Evolutionary conservation across 192 early-diverging fungal genomes (phyloP).

Genomic region (Umbelopsis ramanniana): DNA sequence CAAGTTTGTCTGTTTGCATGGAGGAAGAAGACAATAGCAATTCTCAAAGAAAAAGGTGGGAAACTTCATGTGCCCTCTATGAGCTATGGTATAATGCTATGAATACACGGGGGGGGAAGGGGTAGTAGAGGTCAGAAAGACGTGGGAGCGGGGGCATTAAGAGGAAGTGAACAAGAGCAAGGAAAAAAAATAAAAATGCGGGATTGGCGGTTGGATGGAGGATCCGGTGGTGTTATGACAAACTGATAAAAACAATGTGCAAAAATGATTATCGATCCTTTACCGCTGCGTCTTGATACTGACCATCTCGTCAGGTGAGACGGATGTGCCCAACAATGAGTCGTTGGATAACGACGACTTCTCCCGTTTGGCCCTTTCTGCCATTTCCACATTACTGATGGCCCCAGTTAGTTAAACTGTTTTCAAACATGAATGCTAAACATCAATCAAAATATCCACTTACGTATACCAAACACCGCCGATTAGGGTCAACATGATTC

Average conservation of each 20-base stretch:
- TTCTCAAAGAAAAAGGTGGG: slow-evolving; percentile 18
- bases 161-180: slow-evolving; percentile 12
- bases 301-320: slow-evolving; percentile 19
- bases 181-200: not conserved
- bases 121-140: not conserved
- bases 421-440: not conserved
- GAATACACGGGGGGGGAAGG: slow-evolving; percentile 8
- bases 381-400: slow-evolving; percentile 38
- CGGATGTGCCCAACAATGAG: slow-evolving; percentile 14
- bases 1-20: not conserved
- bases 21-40: not conserved
- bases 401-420: not conserved
- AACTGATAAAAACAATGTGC: too few species aligned
- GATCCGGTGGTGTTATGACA: too few species aligned
- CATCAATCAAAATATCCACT: slow-evolving; percentile 1
- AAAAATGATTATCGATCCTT: not conserved
- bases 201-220: too few species aligned
- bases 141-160: not conserved
- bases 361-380: slow-evolving; percentile 23
- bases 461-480: slow-evolving; percentile 67
- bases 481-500: slow-evolving; percentile 63
- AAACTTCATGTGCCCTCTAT: slow-evolving; percentile 20
- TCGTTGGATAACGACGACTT: slow-evolving; percentile 30
- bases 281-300: slow-evolving; percentile 18
- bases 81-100: slow-evolving; percentile 24